A percentile compares a stretch with the other conserved stretches of the same genome.
phyloP scores from a whole-genome alignment of 495 filamentous ascomycete species.

The Aspergillus bridgeri region DNA sequence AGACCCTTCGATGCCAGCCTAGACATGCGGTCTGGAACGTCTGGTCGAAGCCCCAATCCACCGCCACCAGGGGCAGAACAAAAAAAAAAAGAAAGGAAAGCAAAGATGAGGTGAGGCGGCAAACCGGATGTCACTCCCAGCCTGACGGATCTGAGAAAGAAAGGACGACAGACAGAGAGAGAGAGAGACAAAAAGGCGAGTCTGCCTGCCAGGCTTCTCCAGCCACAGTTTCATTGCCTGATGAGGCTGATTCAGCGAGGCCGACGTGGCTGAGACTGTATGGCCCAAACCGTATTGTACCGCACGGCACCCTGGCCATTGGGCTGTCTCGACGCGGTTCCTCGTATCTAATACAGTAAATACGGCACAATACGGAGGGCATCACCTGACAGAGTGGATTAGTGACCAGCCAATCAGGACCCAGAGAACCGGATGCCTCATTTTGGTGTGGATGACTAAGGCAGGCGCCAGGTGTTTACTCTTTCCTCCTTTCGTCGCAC shows the following conservation, averaged over 20 bases:
- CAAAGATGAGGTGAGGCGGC: slow-evolving; percentile 15
- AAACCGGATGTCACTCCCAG: slow-evolving; percentile 15
- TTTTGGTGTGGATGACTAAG: background rate
- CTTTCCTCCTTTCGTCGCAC: background rate
- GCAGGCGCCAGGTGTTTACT: background rate
- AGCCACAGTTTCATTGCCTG: slow-evolving; percentile 1
- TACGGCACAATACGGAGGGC: background rate
- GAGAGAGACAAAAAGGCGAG: too few species aligned
- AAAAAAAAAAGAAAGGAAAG: slow-evolving; percentile 3
- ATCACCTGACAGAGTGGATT: background rate
- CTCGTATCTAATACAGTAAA: background rate
- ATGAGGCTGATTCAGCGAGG: slow-evolving; percentile 14
- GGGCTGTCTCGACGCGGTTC: background rate
- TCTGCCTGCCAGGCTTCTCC: background rate
- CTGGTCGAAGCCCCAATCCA: slow-evolving; percentile 11
- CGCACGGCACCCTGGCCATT: background rate
- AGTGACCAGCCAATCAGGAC: background rate
- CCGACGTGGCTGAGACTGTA: background rate
- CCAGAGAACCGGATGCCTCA: background rate
- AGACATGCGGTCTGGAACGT: slow-evolving; percentile 11
- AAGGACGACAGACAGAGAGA: too few species aligned
- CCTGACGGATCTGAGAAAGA: background rate
- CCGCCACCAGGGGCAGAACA: slow-evolving; percentile 17
- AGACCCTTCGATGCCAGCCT: background rate
- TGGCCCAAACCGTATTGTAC: background rate